Conservation (phyloP, 2,329 filamentous ascomycete species). For the Coniochaeta pulveracea region DNA sequence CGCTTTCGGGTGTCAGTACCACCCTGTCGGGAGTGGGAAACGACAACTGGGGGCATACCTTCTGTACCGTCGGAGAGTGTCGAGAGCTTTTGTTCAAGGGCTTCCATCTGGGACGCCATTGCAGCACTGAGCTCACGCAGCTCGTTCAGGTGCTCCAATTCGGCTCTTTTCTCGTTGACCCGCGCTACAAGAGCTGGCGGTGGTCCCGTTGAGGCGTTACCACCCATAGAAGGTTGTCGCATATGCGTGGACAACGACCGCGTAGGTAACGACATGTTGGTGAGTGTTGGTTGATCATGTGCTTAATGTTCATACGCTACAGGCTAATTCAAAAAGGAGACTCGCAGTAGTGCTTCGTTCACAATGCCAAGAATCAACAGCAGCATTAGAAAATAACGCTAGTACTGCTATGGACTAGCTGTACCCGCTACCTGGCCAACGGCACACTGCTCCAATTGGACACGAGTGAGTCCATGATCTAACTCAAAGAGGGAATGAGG, state of each 20-base stretch:
- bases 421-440: too few species aligned
- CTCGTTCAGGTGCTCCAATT: slow-evolving; percentile 69
- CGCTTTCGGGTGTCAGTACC: slow-evolving; percentile 32
- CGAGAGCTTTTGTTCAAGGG: slow-evolving; percentile 63
- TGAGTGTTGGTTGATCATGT: too few species aligned
- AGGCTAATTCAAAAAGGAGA: too few species aligned
- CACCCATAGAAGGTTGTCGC: slow-evolving; percentile 45
- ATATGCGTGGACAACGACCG: slow-evolving; percentile 54
- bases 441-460: too few species aligned
- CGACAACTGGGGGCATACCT: slow-evolving; percentile 30
- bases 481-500: slow-evolving; percentile 13
- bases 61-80: slow-evolving; percentile 76
- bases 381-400: too few species aligned
- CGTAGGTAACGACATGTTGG: slow-evolving; percentile 44
- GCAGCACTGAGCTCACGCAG: slow-evolving; percentile 69
- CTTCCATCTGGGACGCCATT: slow-evolving; percentile 72
- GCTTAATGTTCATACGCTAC: too few species aligned
- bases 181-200: slow-evolving; percentile 61
- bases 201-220: slow-evolving; percentile 41
- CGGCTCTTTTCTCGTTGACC: slow-evolving; percentile 77
- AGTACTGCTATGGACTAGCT: too few species aligned
- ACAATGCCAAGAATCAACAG: too few species aligned
- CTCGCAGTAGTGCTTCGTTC: too few species aligned
- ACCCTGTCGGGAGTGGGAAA: slow-evolving; percentile 7
- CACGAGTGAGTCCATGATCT: too few species aligned